Evolutionary conservation across 176 grass and related monocot species (phyloP).

Genomic region (Olyra latifolia): DNA sequence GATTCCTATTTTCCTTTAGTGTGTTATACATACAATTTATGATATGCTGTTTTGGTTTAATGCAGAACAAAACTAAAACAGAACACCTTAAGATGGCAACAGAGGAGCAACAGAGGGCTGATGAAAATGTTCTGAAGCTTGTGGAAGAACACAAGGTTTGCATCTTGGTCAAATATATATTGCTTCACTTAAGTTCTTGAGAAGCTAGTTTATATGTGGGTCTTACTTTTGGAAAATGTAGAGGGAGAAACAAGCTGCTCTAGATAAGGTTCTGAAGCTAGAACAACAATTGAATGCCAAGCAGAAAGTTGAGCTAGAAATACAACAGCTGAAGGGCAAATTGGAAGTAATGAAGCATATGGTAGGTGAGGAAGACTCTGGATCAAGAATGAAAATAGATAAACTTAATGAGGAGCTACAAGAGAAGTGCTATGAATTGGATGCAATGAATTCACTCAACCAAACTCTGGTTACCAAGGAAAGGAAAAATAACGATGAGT

Average conservation of each 20-base stretch:
- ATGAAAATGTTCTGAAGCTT: conserved; percentile 66
- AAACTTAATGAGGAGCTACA: conserved; percentile 51
- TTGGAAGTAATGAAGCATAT: conserved; percentile 53
- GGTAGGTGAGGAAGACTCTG: conserved; percentile 39
- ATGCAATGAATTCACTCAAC: conserved; percentile 51
- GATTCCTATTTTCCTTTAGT: not conserved
- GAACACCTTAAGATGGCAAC: conserved; percentile 55
- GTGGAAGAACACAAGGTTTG: conserved; percentile 67
- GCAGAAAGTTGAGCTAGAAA: conserved; percentile 58
- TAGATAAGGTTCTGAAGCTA: conserved; percentile 49
- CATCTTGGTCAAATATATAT: not conserved
- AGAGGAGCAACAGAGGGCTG: conserved; percentile 56
- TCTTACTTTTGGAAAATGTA: conserved; percentile 33
- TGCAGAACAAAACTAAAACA: conserved; percentile 53
- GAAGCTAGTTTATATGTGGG: not conserved
- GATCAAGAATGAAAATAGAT: conserved; percentile 31
- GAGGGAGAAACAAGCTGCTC: conserved; percentile 50
- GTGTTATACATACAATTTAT: conserved; percentile 6
- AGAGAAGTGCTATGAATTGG: conserved; percentile 57
- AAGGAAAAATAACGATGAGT: conserved; percentile 54
- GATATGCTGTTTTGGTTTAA: conserved; percentile 3
- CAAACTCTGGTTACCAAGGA: conserved; percentile 53
- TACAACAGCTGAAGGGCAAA: conserved; percentile 53
- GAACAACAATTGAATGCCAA: conserved; percentile 60
- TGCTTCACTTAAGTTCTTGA: not conserved